Base-by-base conservation (phyloP, 495 filamentous ascomycete species). In the Usnea hakonensis region DNA sequence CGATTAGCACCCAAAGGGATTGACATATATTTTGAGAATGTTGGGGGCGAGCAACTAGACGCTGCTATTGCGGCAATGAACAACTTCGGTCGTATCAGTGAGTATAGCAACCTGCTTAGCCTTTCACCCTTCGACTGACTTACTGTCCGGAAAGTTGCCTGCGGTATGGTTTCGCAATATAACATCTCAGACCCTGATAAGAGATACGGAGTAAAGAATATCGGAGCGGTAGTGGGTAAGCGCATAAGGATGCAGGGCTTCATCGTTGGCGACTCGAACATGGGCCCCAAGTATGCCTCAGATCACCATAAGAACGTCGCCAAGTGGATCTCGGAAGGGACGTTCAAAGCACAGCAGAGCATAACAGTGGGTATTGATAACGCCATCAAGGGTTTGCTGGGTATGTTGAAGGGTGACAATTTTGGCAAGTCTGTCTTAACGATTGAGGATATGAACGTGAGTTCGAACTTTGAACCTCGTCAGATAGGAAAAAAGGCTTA, bases 21-120 rank as follows among this genome's bases (percentile, higher is more conserved):
- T 54, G 90, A 96, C 70, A 95, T 97, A 71, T 96, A 96, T 77
- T 97, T 87, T 67, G 92, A 97, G 73, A 96, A 96, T 65, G 92
- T 97, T 23, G 92, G 92, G 10, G 92, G 91, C 10, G 90, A 93
- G 76, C 87, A 90, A 65, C 77, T 96, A 40, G 88, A 91, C 64
- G 91, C 90, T 28, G 83, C 88, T 0, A 68, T 97, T 11, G 77
- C 83, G 14, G 77, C 77, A 33, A 76, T 95, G 75, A 95, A 90
- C 54, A 60, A 76, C 35, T 84, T 75, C 63, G 93, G 90, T 1
- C 79, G 93, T 30, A 84, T 96, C 41, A 74, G 86, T 71, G 78
- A 73, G 62, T 84, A 75, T 60, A 76, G 78, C 33, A 80, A 80
- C 77, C 68, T 80, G 37, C 37, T 37, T 11, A 37, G 13, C 33